phyloP scores from a whole-genome alignment of 495 filamentous ascomycete species.

The Cercophora samala region DNA sequence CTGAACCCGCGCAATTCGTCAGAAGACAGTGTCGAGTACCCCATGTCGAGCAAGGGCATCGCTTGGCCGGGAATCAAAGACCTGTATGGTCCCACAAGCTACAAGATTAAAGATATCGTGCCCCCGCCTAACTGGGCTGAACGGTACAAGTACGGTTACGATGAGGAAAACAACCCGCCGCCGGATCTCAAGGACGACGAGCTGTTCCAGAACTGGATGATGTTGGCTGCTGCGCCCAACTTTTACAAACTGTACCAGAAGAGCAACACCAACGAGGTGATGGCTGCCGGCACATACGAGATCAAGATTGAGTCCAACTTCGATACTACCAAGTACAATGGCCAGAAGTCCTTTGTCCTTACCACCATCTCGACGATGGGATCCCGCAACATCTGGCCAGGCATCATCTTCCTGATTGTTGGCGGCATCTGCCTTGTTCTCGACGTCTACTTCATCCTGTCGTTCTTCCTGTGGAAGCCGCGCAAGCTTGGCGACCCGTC shows the following conservation, averaged over 20 bases:
- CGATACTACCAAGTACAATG: slow-evolving; percentile 74
- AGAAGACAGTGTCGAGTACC: slow-evolving; percentile 49
- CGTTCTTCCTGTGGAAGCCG: slow-evolving; percentile 80
- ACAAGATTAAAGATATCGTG: slow-evolving; percentile 56
- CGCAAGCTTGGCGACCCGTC: slow-evolving; percentile 98
- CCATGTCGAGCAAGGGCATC: slow-evolving; percentile 73
- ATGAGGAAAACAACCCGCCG: slow-evolving; percentile 50
- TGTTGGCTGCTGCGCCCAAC: slow-evolving; percentile 88
- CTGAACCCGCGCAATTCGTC: slow-evolving; percentile 40
- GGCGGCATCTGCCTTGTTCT: slow-evolving; percentile 89
- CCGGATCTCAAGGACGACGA: slow-evolving; percentile 69
- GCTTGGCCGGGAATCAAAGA: slow-evolving; percentile 80
- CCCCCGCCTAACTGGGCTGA: slow-evolving; percentile 84
- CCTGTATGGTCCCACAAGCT: slow-evolving; percentile 67
- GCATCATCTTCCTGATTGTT: slow-evolving; percentile 93
- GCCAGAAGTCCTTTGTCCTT: slow-evolving; percentile 91
- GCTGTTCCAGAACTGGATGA: slow-evolving; percentile 97
- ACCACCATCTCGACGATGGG: slow-evolving; percentile 93
- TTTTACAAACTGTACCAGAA: slow-evolving; percentile 88
- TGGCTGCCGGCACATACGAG: slow-evolving; percentile 68
- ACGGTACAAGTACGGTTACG: slow-evolving; percentile 64
- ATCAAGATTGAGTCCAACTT: slow-evolving; percentile 59
- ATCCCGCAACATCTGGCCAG: slow-evolving; percentile 91
- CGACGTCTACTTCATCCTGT: slow-evolving; percentile 80
- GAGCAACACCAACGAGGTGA: slow-evolving; percentile 62